Base-by-base conservation (phyloP, 2,329 filamentous ascomycete genomes). In the Cylindrodendrum hubeiense region DNA sequence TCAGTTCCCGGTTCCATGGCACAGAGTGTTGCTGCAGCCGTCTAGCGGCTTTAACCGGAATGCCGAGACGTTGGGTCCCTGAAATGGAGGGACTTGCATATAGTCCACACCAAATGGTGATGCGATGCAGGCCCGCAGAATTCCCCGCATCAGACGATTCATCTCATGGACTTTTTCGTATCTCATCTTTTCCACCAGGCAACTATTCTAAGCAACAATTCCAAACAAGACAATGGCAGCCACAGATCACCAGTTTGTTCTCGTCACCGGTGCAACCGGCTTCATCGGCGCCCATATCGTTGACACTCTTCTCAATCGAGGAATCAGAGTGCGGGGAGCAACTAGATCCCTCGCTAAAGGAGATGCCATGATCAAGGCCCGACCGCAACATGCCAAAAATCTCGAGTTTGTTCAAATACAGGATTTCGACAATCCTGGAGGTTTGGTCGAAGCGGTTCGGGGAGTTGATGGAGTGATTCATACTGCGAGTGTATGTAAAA, bases 391-490 rank as follows among this genome's bases (percentile, higher is more conserved):
- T 52, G 67, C 70, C 4, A 73, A 65, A 1, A 75, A 73, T 19
- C 75, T 85, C 13, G 79, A 83, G 34, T 83, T 84, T 47, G 77
- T 84, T 2, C 71, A 79, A 24, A 77, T 85, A 0, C 65, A 76
- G 5, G 83, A 85, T 56, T 83, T 86, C 55, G 74, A 79, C 12
- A 75, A 77, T 0, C 71, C 75, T 0, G 77, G 77, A 0, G 79
- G 78, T 1, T 78, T 84, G 5, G 67, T 72, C 5, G 75, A 80
- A 3, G 79, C 77, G 0, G 77, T 83, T 30, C 72, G 82, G 13
- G 82, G 75, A 1, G 76, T 85, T 2, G 80, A 84, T 19, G 81
- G 74, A 0, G 76, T 85, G 0, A 79, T 85, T 17, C 83, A 85
- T 50, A 76, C 81, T 1, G 83, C 83, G 6, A 84, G 81, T 61